Evolutionary conservation across 2,329 filamentous ascomycete genomes (phyloP).

Genomic region (Apiospora koreana): DNA sequence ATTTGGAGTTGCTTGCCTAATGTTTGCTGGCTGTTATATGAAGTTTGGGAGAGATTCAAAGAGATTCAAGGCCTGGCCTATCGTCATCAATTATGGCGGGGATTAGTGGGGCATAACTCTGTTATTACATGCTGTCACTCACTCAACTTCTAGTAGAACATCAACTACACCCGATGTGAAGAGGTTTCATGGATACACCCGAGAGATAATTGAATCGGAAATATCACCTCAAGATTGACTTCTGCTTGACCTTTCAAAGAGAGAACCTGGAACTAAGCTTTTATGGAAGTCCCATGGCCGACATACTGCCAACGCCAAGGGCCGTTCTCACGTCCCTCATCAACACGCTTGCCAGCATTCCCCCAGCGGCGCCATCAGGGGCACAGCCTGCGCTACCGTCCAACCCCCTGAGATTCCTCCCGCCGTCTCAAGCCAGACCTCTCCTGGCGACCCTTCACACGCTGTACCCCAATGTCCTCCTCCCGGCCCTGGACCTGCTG

Average conservation of each 20-base stretch:
- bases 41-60: no score
- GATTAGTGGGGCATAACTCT: background rate
- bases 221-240: no score
- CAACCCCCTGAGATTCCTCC: slow-evolving; percentile 39
- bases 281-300: slow-evolving; percentile 14
- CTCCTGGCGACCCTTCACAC: slow-evolving; percentile 81
- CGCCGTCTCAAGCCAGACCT: slow-evolving; percentile 42
- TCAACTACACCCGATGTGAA: background rate
- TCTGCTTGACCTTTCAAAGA: no score
- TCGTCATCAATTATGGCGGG: background rate
- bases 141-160: background rate
- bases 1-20: background rate
- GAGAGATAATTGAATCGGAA: background rate
- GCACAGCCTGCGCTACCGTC: slow-evolving; percentile 10
- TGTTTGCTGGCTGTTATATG: background rate
- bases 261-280: background rate
- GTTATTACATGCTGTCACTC: slow-evolving; percentile 12
- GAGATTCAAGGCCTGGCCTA: background rate
- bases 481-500: slow-evolving; percentile 84
- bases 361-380: slow-evolving; percentile 18
- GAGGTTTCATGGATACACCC: background rate
- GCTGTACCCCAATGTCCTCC: slow-evolving; percentile 76
- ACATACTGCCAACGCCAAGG: slow-evolving; percentile 40
- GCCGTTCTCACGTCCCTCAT: slow-evolving; percentile 53
- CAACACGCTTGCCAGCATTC: slow-evolving; percentile 38